Evolutionary conservation across 495 filamentous ascomycete genomes (phyloP), one percentile per base, ranked within the genome.

Genomic region (Lophiostoma macrostomum): DNA sequence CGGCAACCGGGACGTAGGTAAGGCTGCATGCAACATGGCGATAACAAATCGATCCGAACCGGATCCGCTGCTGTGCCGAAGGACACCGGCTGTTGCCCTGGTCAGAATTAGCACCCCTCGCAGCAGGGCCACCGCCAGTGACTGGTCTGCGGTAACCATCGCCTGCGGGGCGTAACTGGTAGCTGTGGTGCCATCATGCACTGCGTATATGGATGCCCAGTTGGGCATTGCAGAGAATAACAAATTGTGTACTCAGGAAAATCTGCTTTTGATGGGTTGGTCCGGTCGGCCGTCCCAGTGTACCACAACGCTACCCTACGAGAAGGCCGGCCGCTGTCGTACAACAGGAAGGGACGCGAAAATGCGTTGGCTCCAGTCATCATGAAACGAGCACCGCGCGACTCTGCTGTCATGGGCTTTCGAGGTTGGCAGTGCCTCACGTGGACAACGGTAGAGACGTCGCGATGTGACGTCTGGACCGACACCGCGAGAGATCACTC

Each of bases 351-450:
- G n/a, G 22, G 4, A 13, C 5, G 4, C n/a, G 3, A 28, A 45
- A 27, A 34, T 60, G 48, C 38, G 49, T 37, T 60, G 56, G 56
- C 56, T 53, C 56, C 41, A 56, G 43, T 56, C 42, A 44, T 37
- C 31, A 23, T 45, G 46, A 43, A 50, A 57, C 45, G 13, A 23
- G 37, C 44, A 36, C 8, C 6, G 8, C 23, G 37, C 14, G 12
- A 43, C 37, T 25, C 12, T 11, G 42, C 16, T 22, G 16, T 8
- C 6, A 14, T 32, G n/a, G n/a, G n/a, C n/a, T n/a, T n/a, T n/a
- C 11, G 18, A 39, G 8, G 18, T 16, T 39, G 36, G 36, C 36
- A 8, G 10, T 16, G 36, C 10, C 16, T 56, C 52, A 49, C 52
- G 52, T 54, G 52, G 24, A 32, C 24, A 5, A 39, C 27, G 44